phyloP scores from a whole-genome alignment of 75 land plant species.

The Sequoiadendron giganteum region DNA sequence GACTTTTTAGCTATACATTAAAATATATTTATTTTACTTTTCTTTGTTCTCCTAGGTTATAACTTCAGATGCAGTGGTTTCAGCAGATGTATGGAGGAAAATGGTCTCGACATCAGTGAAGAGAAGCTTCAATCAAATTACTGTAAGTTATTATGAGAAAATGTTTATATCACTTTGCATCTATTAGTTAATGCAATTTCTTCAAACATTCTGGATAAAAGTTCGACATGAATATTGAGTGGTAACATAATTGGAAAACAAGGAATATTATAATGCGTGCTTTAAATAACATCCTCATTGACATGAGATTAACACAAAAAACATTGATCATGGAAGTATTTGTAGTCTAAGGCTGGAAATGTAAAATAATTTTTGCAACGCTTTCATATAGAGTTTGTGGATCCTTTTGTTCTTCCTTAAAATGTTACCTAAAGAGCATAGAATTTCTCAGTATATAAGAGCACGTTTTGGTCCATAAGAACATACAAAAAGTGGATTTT shows the following conservation, averaged over 20 bases:
- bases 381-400: not conserved
- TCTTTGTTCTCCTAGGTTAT: slow-evolving; percentile 53
- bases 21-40: not conserved
- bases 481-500: not conserved
- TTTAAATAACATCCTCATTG: not conserved
- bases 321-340: not conserved
- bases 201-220: not conserved
- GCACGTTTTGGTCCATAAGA: not conserved
- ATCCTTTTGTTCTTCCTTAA: not conserved
- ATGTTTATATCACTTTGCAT: not conserved
- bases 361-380: not conserved
- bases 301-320: not conserved
- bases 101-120: slow-evolving; percentile 76
- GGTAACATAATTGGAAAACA: not conserved
- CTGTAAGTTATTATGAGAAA: slow-evolving; percentile 37
- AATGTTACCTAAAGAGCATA: not conserved
- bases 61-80: slow-evolving; percentile 88
- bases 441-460: not conserved
- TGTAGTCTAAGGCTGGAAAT: not conserved
- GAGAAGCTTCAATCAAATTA: slow-evolving; percentile 97
- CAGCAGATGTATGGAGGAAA: slow-evolving; percentile 74
- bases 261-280: not conserved
- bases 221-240: not conserved
- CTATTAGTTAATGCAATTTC: not conserved
- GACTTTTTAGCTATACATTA: not conserved